These are phyloP conservation scores for Populus nigra DNA, from an alignment of 345 rosid species.

Conservation along the genomic window DNA sequence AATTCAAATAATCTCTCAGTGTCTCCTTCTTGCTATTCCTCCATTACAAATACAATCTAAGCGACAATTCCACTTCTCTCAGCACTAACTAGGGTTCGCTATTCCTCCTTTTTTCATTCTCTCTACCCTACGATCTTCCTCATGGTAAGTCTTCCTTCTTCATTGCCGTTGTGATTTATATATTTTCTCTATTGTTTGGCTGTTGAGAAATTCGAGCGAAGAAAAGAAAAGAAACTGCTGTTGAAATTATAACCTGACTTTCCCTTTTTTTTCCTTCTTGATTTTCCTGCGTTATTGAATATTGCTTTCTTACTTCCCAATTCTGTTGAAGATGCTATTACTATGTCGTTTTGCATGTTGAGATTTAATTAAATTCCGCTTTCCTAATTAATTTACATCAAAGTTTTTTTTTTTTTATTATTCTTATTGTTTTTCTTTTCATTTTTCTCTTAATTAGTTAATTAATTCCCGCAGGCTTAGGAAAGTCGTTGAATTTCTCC, in stretches of 20 bases:
- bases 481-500: background rate
- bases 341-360: background rate
- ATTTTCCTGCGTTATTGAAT: background rate
- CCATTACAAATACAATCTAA: background rate
- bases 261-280: no score
- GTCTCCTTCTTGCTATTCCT: background rate
- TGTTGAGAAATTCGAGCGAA: no score
- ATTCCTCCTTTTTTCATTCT: background rate
- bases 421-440: no score
- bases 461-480: background rate
- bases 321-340: background rate
- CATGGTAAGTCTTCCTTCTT: background rate
- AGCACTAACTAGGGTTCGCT: background rate
- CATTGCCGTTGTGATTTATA: background rate
- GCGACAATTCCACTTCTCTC: background rate
- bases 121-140: background rate
- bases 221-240: background rate
- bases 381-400: background rate
- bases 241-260: no score
- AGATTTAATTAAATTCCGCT: background rate
- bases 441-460: background rate
- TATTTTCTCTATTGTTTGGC: no score
- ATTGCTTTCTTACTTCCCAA: background rate
- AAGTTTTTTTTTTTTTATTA: background rate
- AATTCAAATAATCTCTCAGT: background rate